Evolutionary conservation across 352 stramenopile genomes (phyloP).

Genomic region (Phytophthora vignae): DNA sequence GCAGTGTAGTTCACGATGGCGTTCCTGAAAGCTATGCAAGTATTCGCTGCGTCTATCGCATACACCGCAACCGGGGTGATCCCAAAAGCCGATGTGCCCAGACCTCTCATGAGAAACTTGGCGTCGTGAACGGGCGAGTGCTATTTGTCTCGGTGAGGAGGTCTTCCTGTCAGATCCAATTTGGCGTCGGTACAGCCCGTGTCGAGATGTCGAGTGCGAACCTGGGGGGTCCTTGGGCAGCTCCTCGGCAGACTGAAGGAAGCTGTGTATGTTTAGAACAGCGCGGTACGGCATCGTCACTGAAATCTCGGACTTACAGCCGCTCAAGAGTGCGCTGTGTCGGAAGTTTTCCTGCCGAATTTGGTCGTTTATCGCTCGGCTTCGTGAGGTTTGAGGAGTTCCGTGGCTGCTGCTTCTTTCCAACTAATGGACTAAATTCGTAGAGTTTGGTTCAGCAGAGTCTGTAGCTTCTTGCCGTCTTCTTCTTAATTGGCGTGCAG

Average conservation of each 20-base stretch:
- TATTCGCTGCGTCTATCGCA: too few species aligned
- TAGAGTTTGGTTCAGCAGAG: too few species aligned
- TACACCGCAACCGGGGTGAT: slow-evolving; percentile 11
- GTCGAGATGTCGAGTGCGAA: slow-evolving; percentile 1
- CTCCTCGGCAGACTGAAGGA: slow-evolving; percentile 6
- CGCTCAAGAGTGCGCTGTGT: slow-evolving; percentile 5
- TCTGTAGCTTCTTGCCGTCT: too few species aligned
- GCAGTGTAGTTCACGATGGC: too few species aligned
- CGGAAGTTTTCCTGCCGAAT: slow-evolving; percentile 50
- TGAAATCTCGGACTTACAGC: slow-evolving; percentile 3
- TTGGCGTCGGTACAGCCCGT: slow-evolving; percentile 9
- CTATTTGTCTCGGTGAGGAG: slow-evolving; percentile 10
- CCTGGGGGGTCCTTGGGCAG: neutral
- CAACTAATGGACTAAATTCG: slow-evolving; percentile 4
- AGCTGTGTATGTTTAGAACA: slow-evolving; percentile 15
- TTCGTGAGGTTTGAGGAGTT: slow-evolving; percentile 54
- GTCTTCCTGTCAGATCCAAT: slow-evolving; percentile 17
- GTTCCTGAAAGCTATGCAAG: too few species aligned
- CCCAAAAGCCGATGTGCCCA: slow-evolving; percentile 20
- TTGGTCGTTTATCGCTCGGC: slow-evolving; percentile 43
- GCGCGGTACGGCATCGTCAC: neutral
- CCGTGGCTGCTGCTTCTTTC: slow-evolving; percentile 48
- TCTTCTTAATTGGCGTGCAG: too few species aligned
- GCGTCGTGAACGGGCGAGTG: slow-evolving; percentile 1
- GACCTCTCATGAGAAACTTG: too few species aligned